Evolutionary conservation across 768 basidiomycete genomes (phyloP).

Genomic region (Boletus rubroflammeus): DNA sequence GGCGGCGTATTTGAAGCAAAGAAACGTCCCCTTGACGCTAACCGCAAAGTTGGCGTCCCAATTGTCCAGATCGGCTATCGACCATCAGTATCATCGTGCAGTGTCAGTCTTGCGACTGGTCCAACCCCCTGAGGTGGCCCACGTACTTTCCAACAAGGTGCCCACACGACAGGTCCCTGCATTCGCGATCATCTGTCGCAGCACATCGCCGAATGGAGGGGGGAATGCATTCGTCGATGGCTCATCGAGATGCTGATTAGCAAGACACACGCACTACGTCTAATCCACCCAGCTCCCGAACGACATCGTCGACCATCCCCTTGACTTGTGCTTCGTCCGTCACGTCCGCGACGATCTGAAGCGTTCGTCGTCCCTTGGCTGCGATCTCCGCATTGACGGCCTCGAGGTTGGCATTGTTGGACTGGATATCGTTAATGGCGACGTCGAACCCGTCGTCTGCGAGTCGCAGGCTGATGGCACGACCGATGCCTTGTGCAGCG

Average conservation of each 20-base stretch:
- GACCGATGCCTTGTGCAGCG: slow-evolving; percentile 45
- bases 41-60: slow-evolving; percentile 28
- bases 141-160: slow-evolving; percentile 6
- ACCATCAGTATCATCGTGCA: not conserved
- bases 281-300: slow-evolving; percentile 7
- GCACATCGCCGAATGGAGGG: not conserved
- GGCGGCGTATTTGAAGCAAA: slow-evolving; percentile 25
- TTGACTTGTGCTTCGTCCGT: slow-evolving; percentile 4
- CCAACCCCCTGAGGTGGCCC: not conserved
- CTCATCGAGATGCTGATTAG: not conserved
- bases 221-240: not conserved
- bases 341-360: not conserved
- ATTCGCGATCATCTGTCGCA: slow-evolving; percentile 12
- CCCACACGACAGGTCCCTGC: slow-evolving; percentile 8
- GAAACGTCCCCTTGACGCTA: slow-evolving; percentile 21
- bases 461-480: slow-evolving; percentile 44
- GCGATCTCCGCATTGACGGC: not conserved
- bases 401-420: not conserved
- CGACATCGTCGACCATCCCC: slow-evolving; percentile 10
- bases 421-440: slow-evolving; percentile 41
- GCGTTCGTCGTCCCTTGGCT: not conserved
- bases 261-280: slow-evolving; percentile 10
- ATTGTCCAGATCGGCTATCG: slow-evolving; percentile 10
- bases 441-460: slow-evolving; percentile 42
- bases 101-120: not conserved